phyloP scores from a whole-genome alignment of 768 basidiomycete genomes.

The Kwoniella sp. region DNA sequence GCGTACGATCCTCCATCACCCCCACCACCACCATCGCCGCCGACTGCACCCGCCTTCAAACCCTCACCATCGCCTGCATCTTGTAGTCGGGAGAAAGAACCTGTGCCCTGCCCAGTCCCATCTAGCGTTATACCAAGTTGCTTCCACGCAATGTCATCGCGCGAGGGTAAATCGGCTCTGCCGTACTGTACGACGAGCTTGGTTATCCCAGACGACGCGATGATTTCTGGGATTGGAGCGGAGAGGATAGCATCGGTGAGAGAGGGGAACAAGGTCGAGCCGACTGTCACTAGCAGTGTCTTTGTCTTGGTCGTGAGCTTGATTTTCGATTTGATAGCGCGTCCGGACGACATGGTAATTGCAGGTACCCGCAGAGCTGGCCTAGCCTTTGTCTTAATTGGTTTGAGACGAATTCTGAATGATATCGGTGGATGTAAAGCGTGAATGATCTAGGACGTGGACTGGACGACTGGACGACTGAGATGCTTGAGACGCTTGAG shows the following conservation, averaged over 20 bases:
- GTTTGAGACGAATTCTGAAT: too few relatives aligned
- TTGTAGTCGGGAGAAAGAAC: background rate
- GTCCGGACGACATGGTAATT: too few relatives aligned
- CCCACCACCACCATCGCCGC: too few relatives aligned
- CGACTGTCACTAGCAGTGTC: constrained; percentile 76
- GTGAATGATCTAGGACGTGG: too few relatives aligned
- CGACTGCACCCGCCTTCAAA: too few relatives aligned
- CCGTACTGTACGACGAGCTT: constrained; percentile 77
- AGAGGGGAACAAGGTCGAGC: constrained; percentile 81
- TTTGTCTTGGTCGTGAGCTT: background rate
- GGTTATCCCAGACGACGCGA: constrained; percentile 65
- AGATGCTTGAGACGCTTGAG: too few relatives aligned
- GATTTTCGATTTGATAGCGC: background rate
- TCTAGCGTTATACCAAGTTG: background rate
- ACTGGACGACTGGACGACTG: too few relatives aligned
- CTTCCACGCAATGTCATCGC: background rate
- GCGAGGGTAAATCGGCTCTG: constrained; percentile 35
- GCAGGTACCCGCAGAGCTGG: too few relatives aligned
- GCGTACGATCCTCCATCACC: too few relatives aligned
- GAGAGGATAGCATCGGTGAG: constrained; percentile 69
- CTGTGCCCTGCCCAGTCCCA: background rate
- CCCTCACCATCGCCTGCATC: background rate
- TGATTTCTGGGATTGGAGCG: constrained; percentile 63
- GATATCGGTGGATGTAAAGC: too few relatives aligned
- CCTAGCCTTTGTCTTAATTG: too few relatives aligned